Evolutionary conservation across 2,329 filamentous ascomycete species (phyloP), one percentile per base, ranked within the genome.

Genomic region (Verticillium nonalfalfae): DNA sequence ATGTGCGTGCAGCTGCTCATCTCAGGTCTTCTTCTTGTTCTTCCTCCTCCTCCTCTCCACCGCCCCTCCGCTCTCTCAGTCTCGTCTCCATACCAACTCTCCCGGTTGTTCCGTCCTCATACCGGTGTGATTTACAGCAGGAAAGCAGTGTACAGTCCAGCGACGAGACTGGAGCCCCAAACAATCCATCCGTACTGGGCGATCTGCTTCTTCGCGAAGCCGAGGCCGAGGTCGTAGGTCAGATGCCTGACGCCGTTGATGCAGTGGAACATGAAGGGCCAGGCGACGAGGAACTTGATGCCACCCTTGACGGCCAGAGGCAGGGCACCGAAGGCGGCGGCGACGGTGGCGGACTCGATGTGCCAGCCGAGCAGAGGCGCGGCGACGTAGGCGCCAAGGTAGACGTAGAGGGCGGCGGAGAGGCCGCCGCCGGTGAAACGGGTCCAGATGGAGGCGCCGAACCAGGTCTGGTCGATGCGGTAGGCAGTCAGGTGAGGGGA

Each of bases 401-500:
- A 97, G 73, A 86, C 76, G 83, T 97, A 97, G 65, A 96, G 82
- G 58, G 81, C 77, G 66, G 89, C 90, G 63, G 87, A 88, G 67
- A 96, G 83, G 63, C 82, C 76, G 72, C 83, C 78, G 70, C 91
- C 93, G n/a, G 91, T 94, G 79, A 97, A 86, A 71, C 93, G 92
- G 80, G 93, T 90, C 77, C 91, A 83, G 67, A 83, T 82, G 62
- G 81, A 86, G 68, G 87, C 88, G 68, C 83, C 82, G 76, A 91
- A 88, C 89, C 88, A 97, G 69, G 91, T 95, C 78, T 97, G 90
- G 76, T 91, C 87, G 63, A 89, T 85, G 75, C 86, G 84, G 87
- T 97, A 97, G 84, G 96, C 93, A 71, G 79, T 75, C 65, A 97
- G 85, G 74, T 97, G 93, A 60, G 93, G 93, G 56, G 91, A 84